A percentile compares a stretch with the other conserved stretches of the same genome.
Evolutionary conservation across 1,139 yeast genomes (phyloP).

Genomic region (Kazachstania sp.): DNA sequence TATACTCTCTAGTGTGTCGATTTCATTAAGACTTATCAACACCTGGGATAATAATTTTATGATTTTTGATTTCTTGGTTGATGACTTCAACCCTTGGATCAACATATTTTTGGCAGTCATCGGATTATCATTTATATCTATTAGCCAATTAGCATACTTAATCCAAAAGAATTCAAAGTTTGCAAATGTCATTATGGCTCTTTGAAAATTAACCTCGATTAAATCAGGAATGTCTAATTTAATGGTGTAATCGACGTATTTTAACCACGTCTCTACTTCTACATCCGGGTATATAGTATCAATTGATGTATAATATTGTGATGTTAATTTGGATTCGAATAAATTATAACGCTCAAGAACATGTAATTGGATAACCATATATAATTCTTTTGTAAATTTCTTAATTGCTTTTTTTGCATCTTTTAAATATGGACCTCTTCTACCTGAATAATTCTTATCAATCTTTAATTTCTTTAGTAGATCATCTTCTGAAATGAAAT

Average conservation of each 20-base stretch:
- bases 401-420: conserved; percentile 26
- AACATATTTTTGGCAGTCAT: conserved; percentile 21
- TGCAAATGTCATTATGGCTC: conserved; percentile 26
- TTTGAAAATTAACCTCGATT: conserved; percentile 25
- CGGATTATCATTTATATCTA: conserved; percentile 18
- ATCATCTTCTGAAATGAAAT: conserved; percentile 26
- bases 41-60: conserved; percentile 17
- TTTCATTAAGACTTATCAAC: conserved; percentile 17
- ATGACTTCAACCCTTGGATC: conserved; percentile 15
- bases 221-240: conserved; percentile 15
- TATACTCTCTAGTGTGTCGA: conserved; percentile 12
- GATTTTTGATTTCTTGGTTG: conserved; percentile 20
- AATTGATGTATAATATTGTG: conserved; percentile 23
- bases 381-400: conserved; percentile 28
- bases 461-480: conserved; percentile 29
- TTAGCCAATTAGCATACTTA: conserved; percentile 27
- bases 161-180: conserved; percentile 29
- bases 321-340: conserved; percentile 25
- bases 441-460: conserved; percentile 17
- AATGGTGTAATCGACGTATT: conserved; percentile 24
- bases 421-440: conserved; percentile 25
- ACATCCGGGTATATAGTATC: conserved; percentile 20
- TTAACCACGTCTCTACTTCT: conserved; percentile 24
- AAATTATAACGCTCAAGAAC: conserved; percentile 25
- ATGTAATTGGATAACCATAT: conserved; percentile 27